Evolutionary conservation across 805 yeast species (phyloP).

Genomic region (Saturnispora mendoncae): DNA sequence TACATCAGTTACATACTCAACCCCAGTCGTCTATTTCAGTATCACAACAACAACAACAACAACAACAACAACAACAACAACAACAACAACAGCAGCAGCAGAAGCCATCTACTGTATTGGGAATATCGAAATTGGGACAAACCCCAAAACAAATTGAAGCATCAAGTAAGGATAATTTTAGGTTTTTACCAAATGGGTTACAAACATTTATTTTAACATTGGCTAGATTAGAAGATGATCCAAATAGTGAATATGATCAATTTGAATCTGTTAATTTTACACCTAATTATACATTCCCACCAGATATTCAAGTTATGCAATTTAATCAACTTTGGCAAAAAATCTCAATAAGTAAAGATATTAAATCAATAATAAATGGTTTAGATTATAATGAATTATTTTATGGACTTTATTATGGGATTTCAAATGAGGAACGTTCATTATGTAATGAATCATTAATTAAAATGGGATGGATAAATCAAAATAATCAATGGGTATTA

Average conservation of each 20-base stretch:
- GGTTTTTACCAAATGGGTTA: constrained; percentile 30
- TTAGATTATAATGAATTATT: constrained; percentile 32
- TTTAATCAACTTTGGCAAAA: constrained; percentile 27
- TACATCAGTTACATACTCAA: constrained; percentile 6
- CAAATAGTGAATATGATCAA: constrained; percentile 14
- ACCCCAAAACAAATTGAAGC: constrained; percentile 2
- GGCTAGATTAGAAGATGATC: constrained; percentile 18
- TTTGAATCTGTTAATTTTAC: constrained; percentile 17
- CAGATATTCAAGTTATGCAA: constrained; percentile 28
- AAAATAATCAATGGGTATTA: constrained; percentile 28
- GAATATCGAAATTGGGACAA: not conserved
- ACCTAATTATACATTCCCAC: constrained; percentile 23
- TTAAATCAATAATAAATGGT: constrained; percentile 22
- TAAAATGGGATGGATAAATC: constrained; percentile 33
- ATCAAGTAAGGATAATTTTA: constrained; percentile 21
- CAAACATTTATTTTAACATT: constrained; percentile 27
- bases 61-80: not conserved
- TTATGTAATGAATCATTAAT: constrained; percentile 28
- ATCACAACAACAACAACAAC: constrained; percentile 5
- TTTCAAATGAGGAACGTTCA: constrained; percentile 34
- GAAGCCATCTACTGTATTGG: too few species aligned
- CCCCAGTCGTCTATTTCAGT: constrained; percentile 5
- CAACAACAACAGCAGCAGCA: not conserved
- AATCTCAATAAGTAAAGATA: constrained; percentile 17
- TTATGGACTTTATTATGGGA: constrained; percentile 36